Conservation (phyloP, 345 rosid species). For the Aquilaria yunnanensis region DNA sequence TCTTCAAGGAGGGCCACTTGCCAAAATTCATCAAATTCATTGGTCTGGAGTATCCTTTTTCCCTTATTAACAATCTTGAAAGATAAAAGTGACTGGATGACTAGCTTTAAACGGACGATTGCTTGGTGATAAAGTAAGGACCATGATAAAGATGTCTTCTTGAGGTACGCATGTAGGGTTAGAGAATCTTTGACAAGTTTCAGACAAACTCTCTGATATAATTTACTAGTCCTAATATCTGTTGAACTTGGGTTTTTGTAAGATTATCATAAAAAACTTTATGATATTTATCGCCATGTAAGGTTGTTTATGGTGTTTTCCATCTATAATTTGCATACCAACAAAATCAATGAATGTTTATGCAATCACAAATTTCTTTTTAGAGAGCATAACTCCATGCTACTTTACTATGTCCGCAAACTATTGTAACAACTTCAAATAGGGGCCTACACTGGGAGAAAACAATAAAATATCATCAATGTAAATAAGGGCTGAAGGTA, state of each 20-base stretch:
- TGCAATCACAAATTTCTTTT: background rate
- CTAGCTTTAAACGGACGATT: too few relatives aligned
- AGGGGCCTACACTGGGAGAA: background rate
- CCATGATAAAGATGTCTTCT: background rate
- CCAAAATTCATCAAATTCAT: too few relatives aligned
- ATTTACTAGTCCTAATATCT: background rate
- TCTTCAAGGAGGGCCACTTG: too few relatives aligned
- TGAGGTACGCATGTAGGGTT: background rate
- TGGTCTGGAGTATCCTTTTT: too few relatives aligned
- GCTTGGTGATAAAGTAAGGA: too few relatives aligned
- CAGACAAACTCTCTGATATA: background rate
- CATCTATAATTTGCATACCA: background rate
- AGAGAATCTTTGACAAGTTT: background rate
- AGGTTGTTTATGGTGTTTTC: background rate
- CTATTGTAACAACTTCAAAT: too few relatives aligned
- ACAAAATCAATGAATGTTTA: background rate
- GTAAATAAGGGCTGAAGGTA: background rate
- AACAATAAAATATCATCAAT: background rate
- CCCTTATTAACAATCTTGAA: too few relatives aligned
- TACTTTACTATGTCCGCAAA: background rate
- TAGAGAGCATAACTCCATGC: background rate
- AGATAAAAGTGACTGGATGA: too few relatives aligned
- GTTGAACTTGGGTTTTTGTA: background rate
- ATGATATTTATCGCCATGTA: background rate
- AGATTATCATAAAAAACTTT: background rate